phyloP scores from a whole-genome alignment of 345 rosid genomes.

The Syzygium grande region DNA sequence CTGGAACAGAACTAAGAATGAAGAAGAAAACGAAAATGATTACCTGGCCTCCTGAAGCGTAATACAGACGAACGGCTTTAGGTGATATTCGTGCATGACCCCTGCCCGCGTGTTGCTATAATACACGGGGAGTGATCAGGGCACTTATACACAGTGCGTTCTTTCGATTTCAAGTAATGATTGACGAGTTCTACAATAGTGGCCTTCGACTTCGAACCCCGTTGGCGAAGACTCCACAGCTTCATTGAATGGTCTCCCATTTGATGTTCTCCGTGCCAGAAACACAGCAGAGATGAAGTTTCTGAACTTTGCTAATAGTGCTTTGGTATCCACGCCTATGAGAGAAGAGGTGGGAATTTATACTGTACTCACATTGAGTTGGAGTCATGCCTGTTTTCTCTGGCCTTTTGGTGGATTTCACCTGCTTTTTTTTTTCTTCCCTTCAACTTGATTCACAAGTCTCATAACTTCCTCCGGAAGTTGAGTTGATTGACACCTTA shows the following conservation, averaged over 20 bases:
- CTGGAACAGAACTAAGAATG: neutral
- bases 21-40: neutral
- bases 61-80: neutral
- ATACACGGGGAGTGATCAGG: neutral
- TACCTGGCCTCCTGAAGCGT: neutral
- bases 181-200: neutral
- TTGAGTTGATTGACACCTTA: neutral
- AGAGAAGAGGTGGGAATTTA: neutral
- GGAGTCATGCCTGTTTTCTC: neutral
- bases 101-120: too few relatives aligned
- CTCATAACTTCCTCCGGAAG: neutral
- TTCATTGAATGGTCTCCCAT: neutral
- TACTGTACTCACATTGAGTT: neutral
- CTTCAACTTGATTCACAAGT: neutral
- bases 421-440: neutral
- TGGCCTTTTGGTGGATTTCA: neutral
- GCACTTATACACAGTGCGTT: neutral
- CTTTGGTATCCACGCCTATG: neutral
- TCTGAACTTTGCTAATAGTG: neutral
- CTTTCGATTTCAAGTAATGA: slow-evolving; percentile 1
- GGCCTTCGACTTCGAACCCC: fast-evolving
- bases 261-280: neutral
- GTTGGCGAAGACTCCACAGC: neutral
- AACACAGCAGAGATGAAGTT: neutral
- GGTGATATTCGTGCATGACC: slow-evolving; percentile 11